These are phyloP conservation scores for Botrytis aclada DNA, from an alignment of 2,329 filamentous ascomycete genomes.

Conservation along the genomic window DNA sequence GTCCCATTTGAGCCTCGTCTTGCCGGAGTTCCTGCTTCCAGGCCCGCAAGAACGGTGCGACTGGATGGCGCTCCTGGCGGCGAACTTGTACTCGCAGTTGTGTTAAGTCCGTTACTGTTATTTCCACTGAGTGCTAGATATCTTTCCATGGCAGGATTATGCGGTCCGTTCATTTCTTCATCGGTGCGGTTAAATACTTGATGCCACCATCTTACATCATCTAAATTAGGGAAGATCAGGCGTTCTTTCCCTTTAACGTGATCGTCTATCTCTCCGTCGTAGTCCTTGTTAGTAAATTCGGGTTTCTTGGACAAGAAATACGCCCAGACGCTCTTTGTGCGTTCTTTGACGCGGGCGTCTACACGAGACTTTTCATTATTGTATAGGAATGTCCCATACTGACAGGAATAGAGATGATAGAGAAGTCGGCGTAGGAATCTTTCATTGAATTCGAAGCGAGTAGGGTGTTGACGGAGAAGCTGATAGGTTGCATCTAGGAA, in stretches of 20 bases:
- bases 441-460: conserved; percentile 94
- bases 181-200: conserved; percentile 83
- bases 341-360: conserved; percentile 64
- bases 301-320: conserved; percentile 81
- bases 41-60: conserved; percentile 7
- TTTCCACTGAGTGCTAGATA: conserved; percentile 26
- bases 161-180: conserved; percentile 82
- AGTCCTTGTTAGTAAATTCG: conserved; percentile 81
- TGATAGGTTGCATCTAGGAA: conserved; percentile 95
- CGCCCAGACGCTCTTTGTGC: conserved; percentile 88
- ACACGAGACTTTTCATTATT: conserved; percentile 89
- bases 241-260: conserved; percentile 75
- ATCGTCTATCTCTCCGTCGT: conserved; percentile 73
- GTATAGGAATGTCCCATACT: conserved; percentile 95
- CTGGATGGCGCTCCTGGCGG: background rate
- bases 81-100: background rate
- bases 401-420: conserved; percentile 92
- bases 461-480: conserved; percentile 78
- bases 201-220: conserved; percentile 90
- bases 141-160: conserved; percentile 47
- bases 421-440: conserved; percentile 83
- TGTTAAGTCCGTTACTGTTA: conserved; percentile 12
- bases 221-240: conserved; percentile 74
- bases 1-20: conserved; percentile 36
- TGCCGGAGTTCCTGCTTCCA: conserved; percentile 12